A percentile compares a stretch with the other conserved stretches of the same genome.
phyloP scores from a whole-genome alignment of 1,284 basidiomycete species.

The Naganishia albida region DNA sequence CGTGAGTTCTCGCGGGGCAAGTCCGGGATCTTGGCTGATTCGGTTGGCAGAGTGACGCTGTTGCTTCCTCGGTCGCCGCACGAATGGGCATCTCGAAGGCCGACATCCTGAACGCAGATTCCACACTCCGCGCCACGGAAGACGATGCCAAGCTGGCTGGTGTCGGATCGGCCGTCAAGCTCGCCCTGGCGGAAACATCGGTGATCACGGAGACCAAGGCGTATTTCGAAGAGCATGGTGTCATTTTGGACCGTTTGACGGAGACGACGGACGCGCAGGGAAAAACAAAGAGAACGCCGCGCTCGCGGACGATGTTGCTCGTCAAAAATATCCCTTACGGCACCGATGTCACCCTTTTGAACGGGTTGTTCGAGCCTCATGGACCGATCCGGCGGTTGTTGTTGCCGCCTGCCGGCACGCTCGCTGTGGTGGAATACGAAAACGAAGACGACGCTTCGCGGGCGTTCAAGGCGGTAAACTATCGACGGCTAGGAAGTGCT shows the following conservation, averaged over 20 bases:
- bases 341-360: constrained; percentile 72
- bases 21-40: constrained; percentile 12
- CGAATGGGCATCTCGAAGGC: constrained; percentile 80
- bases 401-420: constrained; percentile 88
- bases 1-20: constrained; percentile 60
- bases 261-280: constrained; percentile 22
- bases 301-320: constrained; percentile 79
- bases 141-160: constrained; percentile 33
- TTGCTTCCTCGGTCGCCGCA: constrained; percentile 77
- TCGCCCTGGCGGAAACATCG: constrained; percentile 93
- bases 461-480: constrained; percentile 81
- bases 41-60: constrained; percentile 73
- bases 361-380: constrained; percentile 74
- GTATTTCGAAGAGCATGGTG: constrained; percentile 71
- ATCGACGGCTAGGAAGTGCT: constrained; percentile 83
- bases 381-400: constrained; percentile 76
- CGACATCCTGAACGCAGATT: constrained; percentile 70
- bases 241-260: constrained; percentile 16
- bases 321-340: constrained; percentile 98
- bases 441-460: constrained; percentile 68
- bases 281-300: constrained; percentile 31
- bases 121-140: constrained; percentile 33
- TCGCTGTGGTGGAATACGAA: constrained; percentile 87
- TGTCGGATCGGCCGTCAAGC: constrained; percentile 69
- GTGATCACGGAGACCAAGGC: constrained; percentile 93